Evolutionary conservation across 495 filamentous ascomycete species (phyloP), one percentile per base, ranked within the genome.

Genomic region (Chaetomidium leptoderma): DNA sequence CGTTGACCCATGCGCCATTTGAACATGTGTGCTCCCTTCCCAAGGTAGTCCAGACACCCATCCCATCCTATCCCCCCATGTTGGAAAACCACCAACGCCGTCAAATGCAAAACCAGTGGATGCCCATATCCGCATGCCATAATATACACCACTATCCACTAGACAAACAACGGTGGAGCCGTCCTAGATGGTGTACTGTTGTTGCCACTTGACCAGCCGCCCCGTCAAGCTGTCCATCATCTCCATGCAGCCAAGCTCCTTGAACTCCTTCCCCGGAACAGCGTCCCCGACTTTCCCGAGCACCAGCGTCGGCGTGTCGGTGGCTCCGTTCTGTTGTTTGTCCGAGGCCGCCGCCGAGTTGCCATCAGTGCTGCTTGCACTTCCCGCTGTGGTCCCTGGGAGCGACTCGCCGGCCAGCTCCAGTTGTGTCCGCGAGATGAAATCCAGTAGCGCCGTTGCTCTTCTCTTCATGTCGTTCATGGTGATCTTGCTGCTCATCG

Each of bases 391-490:
- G 13, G 60, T 33, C 7, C 52, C 58, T 21, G 62, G 27, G 11
- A 53, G 30, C 13, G 62, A 49, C 39, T 83, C 80, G 30, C 74
- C 83, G 0, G 90, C 92, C 75, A 96, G 82, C 67, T 98, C 93
- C 13, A 96, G 78, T 64, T 97, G 92, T 61, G 90, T 92, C 44
- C 89, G 83, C 8, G 88, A 85, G 63, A 98, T 96, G 70, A 89
- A 97, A 40, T 95, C 91, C 16, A 95, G 76, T 53, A 98, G 92
- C 14, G 79, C 86, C 2, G 85, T 83, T 4, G 91, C 91, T 8
- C 89, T 83, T 58, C 88, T 82, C 72, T 90, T 91, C 88, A 97
- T 93, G 61, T 97, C 92, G 57, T 86, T 87, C 84, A 97, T 88
- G 27, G 83, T 92, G 47, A 91, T 84, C 68, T 87, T 90, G 62